A percentile compares a stretch with the other conserved stretches of the same genome.
These are phyloP conservation scores for Penicillium diatomitis DNA, from an alignment of 495 filamentous ascomycete genomes.

Conservation along the genomic window DNA sequence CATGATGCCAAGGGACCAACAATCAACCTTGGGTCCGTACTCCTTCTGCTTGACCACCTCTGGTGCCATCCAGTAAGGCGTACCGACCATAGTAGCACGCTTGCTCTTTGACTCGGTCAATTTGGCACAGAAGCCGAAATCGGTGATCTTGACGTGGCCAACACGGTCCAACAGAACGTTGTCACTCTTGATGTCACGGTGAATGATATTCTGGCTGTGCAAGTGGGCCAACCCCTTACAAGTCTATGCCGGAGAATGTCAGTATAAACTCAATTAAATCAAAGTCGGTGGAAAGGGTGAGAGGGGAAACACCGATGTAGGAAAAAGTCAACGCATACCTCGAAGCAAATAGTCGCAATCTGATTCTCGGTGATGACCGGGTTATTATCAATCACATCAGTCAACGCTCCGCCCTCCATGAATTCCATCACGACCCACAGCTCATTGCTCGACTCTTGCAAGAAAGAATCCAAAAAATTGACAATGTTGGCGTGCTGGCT, in stretches of 20 bases:
- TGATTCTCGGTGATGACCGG: conserved; percentile 83
- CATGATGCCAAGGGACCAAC: conserved; percentile 99
- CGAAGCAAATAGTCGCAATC: conserved; percentile 91
- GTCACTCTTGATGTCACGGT: conserved; percentile 98
- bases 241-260: conserved; percentile 48
- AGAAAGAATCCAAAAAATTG: conserved; percentile 95
- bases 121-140: conserved; percentile 99
- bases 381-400: conserved; percentile 98
- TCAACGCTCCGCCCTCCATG: conserved; percentile 96
- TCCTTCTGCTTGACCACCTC: conserved; percentile 99
- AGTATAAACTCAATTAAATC: conserved; percentile 23
- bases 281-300: neutral
- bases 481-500: conserved; percentile 97
- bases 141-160: conserved; percentile 97
- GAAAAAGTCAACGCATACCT: conserved; percentile 48
- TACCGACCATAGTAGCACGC: conserved; percentile 97
- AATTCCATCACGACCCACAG: conserved; percentile 99
- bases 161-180: conserved; percentile 90
- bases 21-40: conserved; percentile 96
- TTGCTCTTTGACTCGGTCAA: conserved; percentile 94
- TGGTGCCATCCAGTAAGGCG: conserved; percentile 99
- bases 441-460: conserved; percentile 85
- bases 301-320: neutral
- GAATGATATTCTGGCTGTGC: conserved; percentile 92
- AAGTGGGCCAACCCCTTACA: conserved; percentile 91